Base-by-base conservation (phyloP, 768 basidiomycete genomes). In the Tulasnella sp. region DNA sequence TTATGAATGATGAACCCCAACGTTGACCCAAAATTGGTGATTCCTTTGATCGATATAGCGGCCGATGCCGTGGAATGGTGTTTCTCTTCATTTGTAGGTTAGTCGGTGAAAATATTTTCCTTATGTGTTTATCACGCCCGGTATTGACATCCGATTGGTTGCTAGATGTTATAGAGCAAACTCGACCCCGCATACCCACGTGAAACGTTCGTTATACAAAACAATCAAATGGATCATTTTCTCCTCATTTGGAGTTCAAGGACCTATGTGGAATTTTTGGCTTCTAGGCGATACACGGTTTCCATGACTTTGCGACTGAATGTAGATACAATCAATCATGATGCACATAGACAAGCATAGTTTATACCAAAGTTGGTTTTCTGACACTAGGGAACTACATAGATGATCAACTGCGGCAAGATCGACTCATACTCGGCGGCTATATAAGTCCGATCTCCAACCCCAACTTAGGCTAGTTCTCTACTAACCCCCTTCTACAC, bases 21-120 rank as follows among this genome's bases (percentile, higher is more conserved):
- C 34, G 34, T 35, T 13, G 9, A 42, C 15, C 40, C 24, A 12
- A 20, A 10, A 42, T 9, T 13, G 46, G 61, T 62, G 29, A 63
- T 64, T 41, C 66, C 68, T 42, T 13, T 13, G 12, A 10, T 42
- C 10, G 10, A 12, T 10, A 25, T 45, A 68, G 68, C 70, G 8
- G 69, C 69, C 4, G 70, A 71, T 54, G 70, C 70, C 16, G 69
- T 72, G 19, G 71, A 72, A 57, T 67, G 69, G 60, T 69, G 66
- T 22, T 70, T 66, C 53, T 52, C 51, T 5, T 54, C 53, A 9
- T 53, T 54, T 52, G 40, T 54, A 7, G 53, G 53, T 52, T 25
- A 29, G 53, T 40, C 0, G 6, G 0, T 37, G 4, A 13, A 20
- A n/a, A n/a, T n/a, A n/a, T 25, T 45, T 49, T 48, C 20, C 19